Percentiles rank a stretch among this genome's conserved stretches.
Conservation (phyloP, 306 rosid genomes). For the Elaeagnus macrophylla region DNA sequence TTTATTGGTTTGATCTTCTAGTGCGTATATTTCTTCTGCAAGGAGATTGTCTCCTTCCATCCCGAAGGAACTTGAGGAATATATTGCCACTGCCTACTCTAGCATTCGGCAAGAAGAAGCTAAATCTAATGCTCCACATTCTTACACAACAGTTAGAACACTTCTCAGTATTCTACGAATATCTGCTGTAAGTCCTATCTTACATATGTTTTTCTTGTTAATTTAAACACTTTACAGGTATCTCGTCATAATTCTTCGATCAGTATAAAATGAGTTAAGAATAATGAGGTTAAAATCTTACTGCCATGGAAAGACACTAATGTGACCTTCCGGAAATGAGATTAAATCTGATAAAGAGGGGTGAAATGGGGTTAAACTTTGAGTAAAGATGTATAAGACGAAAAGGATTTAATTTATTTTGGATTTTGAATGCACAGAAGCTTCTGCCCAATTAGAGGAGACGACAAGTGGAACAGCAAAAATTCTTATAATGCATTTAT, state of each 20-base stretch:
- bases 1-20: conserved; percentile 16
- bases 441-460: too few relatives aligned
- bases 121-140: conserved; percentile 75
- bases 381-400: too few relatives aligned
- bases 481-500: too few relatives aligned
- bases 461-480: too few relatives aligned
- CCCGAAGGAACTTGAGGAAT: conserved; percentile 83
- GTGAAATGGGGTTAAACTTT: too few relatives aligned
- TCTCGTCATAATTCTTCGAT: not conserved
- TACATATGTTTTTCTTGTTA: not conserved
- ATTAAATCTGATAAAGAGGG: too few relatives aligned
- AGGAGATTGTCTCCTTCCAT: conserved; percentile 82
- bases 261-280: not conserved
- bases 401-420: too few relatives aligned
- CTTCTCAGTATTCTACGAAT: conserved; percentile 95
- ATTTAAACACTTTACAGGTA: not conserved
- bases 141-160: conserved; percentile 92
- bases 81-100: conserved; percentile 86
- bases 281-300: not conserved
- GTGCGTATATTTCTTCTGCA: conserved; percentile 90
- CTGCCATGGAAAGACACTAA: too few relatives aligned
- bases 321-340: too few relatives aligned
- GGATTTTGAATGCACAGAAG: too few relatives aligned
- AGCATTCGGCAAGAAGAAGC: conserved; percentile 93
- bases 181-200: conserved; percentile 59